These are phyloP conservation scores for Pisolithus marmoratus DNA, from an alignment of 768 basidiomycete genomes.

Conservation along the genomic window DNA sequence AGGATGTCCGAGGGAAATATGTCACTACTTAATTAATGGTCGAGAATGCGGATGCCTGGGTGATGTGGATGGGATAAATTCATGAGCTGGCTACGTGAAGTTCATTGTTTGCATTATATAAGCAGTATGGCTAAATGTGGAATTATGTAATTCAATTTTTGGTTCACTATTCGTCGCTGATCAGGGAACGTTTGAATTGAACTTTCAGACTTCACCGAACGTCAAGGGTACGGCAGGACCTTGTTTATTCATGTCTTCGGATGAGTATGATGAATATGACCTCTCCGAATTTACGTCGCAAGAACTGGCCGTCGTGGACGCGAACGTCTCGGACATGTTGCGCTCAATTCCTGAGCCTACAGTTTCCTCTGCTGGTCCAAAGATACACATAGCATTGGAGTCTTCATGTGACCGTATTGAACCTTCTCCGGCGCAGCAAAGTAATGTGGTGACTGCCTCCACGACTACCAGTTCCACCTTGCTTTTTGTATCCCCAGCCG, in stretches of 20 bases:
- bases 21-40: no score
- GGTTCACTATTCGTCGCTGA: no score
- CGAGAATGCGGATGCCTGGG: no score
- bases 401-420: constrained; percentile 14
- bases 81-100: no score
- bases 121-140: no score
- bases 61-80: no score
- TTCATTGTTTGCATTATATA: no score
- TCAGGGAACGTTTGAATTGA: constrained; percentile 5
- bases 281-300: constrained; percentile 54
- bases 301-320: constrained; percentile 41
- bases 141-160: no score
- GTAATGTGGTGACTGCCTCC: no score
- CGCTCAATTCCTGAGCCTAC: not conserved
- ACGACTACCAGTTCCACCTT: not conserved
- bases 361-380: constrained; percentile 20
- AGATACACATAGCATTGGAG: constrained; percentile 30
- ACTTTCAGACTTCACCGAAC: no score
- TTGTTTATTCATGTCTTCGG: constrained; percentile 18
- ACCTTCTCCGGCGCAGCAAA: not conserved
- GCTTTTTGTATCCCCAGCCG: not conserved
- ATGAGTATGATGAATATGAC: constrained; percentile 45
- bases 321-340: constrained; percentile 12
- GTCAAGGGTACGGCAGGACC: no score
- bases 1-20: no score